These are phyloP conservation scores for Leccinellum rugosiceps DNA, from an alignment of 768 basidiomycete species.

Conservation along the genomic window DNA sequence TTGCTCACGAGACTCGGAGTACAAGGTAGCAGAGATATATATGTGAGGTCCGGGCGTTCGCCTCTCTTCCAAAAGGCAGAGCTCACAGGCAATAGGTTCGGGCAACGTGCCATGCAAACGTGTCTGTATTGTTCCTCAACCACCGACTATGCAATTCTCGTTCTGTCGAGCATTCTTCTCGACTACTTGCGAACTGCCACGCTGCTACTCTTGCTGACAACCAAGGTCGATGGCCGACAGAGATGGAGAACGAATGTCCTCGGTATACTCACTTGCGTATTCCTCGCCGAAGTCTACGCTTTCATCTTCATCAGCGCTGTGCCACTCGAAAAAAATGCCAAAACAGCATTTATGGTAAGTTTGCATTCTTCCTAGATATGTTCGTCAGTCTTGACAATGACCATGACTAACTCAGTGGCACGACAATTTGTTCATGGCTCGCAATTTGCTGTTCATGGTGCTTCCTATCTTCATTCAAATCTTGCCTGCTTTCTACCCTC, in stretches of 20 bases:
- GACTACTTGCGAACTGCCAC: constrained; percentile 58
- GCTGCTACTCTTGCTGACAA: constrained; percentile 46
- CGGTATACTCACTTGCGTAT: constrained; percentile 46
- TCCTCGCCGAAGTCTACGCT: constrained; percentile 53
- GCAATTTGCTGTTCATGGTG: constrained; percentile 56
- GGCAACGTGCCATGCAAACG: constrained; percentile 58
- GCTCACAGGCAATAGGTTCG: constrained; percentile 47
- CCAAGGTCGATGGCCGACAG: constrained; percentile 38
- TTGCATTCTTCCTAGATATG: not conserved
- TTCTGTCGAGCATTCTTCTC: constrained; percentile 51
- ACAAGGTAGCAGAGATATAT: constrained; percentile 55
- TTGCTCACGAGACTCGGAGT: constrained; percentile 55
- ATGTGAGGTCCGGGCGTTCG: constrained; percentile 48
- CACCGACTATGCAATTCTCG: constrained; percentile 58
- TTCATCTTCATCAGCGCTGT: constrained; percentile 46
- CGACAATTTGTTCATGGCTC: constrained; percentile 51
- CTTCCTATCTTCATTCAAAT: constrained; percentile 51
- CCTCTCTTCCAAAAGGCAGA: not conserved
- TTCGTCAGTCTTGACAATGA: not conserved
- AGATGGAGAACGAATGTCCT: constrained; percentile 45
- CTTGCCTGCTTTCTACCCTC: constrained; percentile 33
- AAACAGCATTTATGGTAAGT: constrained; percentile 40
- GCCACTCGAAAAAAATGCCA: constrained; percentile 40
- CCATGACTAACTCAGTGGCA: constrained; percentile 53
- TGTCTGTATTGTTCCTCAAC: constrained; percentile 66